phyloP scores from a whole-genome alignment of 495 filamentous ascomycete species.

The Xylaria flabelliformis region DNA sequence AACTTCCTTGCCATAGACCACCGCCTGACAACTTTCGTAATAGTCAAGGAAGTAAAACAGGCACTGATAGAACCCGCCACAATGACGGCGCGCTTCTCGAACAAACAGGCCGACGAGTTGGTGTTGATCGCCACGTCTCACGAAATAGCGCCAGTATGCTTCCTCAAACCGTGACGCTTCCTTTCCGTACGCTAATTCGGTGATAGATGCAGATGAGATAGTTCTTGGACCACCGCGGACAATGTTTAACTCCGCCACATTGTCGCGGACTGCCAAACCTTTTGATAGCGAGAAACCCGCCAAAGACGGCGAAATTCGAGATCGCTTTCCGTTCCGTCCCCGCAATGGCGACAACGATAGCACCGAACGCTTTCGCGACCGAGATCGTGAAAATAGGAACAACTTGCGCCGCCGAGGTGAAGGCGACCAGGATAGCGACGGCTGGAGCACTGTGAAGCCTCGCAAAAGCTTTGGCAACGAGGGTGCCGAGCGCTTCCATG shows the following conservation, averaged over 20 bases:
- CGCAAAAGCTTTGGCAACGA: constrained; percentile 70
- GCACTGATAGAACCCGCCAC: constrained; percentile 51
- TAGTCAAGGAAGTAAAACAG: constrained; percentile 44
- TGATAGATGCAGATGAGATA: constrained; percentile 74
- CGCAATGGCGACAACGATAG: constrained; percentile 72
- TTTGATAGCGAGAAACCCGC: constrained; percentile 58
- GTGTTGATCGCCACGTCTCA: constrained; percentile 66
- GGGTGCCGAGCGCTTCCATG: constrained; percentile 66
- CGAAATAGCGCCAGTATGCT: constrained; percentile 59
- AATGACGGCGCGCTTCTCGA: constrained; percentile 51
- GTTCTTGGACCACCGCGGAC: constrained; percentile 88
- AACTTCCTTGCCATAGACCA: constrained; percentile 38
- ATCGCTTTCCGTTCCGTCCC: constrained; percentile 70
- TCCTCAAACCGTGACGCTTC: constrained; percentile 28
- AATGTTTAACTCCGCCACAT: constrained; percentile 82
- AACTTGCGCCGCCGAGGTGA: constrained; percentile 58
- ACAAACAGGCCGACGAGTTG: constrained; percentile 61
- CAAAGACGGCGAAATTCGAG: constrained; percentile 60
- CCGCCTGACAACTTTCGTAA: constrained; percentile 52
- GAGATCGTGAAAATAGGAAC: constrained; percentile 54
- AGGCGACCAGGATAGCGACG: constrained; percentile 61
- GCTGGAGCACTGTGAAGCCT: constrained; percentile 66
- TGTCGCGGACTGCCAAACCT: constrained; percentile 59
- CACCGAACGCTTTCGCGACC: constrained; percentile 44
- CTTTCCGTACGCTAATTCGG: constrained; percentile 27